Percentiles rank a stretch among this genome's conserved stretches.
phyloP scores from a whole-genome alignment of 2,329 filamentous ascomycete species.

The Aspergillus thermomutatus region DNA sequence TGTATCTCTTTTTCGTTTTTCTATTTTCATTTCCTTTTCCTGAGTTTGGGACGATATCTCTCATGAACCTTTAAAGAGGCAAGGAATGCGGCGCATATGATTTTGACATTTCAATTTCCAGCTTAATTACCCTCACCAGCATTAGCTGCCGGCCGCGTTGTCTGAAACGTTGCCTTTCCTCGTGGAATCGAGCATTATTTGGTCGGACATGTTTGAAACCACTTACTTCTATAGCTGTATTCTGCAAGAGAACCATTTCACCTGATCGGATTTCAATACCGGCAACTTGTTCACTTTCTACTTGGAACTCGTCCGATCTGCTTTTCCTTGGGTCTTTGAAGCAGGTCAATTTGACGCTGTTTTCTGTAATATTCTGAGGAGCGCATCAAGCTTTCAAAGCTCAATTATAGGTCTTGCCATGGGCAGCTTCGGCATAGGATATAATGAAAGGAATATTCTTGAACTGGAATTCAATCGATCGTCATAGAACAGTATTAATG shows the following conservation, averaged over 20 bases:
- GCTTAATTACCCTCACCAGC: background rate
- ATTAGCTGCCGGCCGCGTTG: background rate
- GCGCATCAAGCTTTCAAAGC: background rate
- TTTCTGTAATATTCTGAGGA: background rate
- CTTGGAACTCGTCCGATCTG: background rate
- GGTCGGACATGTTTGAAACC: background rate
- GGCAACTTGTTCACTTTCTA: background rate
- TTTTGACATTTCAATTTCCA: conserved; percentile 6
- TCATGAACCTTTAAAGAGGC: conserved; percentile 21
- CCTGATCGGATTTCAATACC: background rate
- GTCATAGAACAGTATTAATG: background rate
- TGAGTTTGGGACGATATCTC: conserved; percentile 21
- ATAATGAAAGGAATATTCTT: background rate
- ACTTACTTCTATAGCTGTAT: background rate
- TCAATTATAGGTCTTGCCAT: background rate
- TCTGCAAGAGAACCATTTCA: background rate
- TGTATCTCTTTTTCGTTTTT: conserved; percentile 11
- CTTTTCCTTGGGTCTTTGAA: background rate
- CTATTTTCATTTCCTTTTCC: background rate
- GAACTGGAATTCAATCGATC: background rate
- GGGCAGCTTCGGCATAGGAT: background rate
- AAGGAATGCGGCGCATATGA: conserved; percentile 15
- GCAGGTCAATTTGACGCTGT: background rate
- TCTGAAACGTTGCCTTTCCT: background rate
- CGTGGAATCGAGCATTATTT: background rate